phyloP scores from a whole-genome alignment of 2,329 filamentous ascomycete genomes.

The Didymella sp. region DNA sequence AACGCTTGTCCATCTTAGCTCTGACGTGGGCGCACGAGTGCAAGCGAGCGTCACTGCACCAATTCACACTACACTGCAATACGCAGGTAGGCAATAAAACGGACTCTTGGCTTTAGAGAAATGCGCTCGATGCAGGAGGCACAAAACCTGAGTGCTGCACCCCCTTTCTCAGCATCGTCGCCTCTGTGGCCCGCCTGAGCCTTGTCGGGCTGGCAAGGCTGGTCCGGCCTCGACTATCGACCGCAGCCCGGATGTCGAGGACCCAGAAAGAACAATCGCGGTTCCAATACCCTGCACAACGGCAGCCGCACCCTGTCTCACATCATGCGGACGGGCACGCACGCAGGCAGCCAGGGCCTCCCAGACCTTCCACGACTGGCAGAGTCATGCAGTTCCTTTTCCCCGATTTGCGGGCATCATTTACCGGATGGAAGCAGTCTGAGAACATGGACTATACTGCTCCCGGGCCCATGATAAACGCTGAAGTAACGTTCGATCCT shows the following conservation, averaged over 20 bases:
- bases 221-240: not conserved
- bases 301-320: slow-evolving; percentile 17
- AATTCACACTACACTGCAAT: slow-evolving; percentile 1
- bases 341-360: slow-evolving; percentile 1
- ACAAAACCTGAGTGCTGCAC: not conserved
- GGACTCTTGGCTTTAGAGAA: not conserved
- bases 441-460: not conserved
- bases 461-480: not conserved
- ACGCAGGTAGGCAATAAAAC: not conserved
- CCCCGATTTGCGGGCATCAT: slow-evolving; percentile 2
- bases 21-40: slow-evolving; percentile 8
- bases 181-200: not conserved
- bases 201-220: not conserved
- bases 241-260: not conserved
- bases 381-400: slow-evolving; percentile 12
- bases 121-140: slow-evolving; percentile 1
- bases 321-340: slow-evolving; percentile 15
- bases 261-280: not conserved
- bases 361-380: not conserved
- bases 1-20: slow-evolving; percentile 2
- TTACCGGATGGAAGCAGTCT: not conserved
- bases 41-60: slow-evolving; percentile 6
- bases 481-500: not conserved
- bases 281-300: slow-evolving; percentile 6
- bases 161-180: not conserved